Percentiles rank a stretch among this genome's conserved stretches.
Conservation (phyloP, 768 basidiomycete species). For the Tricholoma hemisulphureum region DNA sequence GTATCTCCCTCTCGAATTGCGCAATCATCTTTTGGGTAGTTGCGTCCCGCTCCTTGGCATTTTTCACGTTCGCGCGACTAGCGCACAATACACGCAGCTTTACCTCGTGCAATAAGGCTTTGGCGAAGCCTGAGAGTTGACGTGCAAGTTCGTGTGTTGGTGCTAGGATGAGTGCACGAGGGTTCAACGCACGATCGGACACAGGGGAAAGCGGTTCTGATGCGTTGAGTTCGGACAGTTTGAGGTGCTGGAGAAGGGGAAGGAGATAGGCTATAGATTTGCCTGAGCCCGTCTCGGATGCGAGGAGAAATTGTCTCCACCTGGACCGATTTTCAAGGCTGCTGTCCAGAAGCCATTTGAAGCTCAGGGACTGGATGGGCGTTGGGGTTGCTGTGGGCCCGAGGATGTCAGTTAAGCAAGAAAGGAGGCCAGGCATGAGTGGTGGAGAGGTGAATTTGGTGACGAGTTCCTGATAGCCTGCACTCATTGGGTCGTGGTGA, state of each 20-base stretch:
- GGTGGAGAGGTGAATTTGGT: constrained; percentile 65
- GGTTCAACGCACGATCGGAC: constrained; percentile 44
- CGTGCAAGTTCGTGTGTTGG: constrained; percentile 89
- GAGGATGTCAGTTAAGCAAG: constrained; percentile 55
- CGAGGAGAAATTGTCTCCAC: constrained; percentile 63
- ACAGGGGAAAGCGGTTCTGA: constrained; percentile 6
- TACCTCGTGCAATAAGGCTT: constrained; percentile 67
- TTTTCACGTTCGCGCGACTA: constrained; percentile 56
- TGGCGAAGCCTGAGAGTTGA: constrained; percentile 74
- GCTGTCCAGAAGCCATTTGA: constrained; percentile 58
- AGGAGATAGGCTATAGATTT: constrained; percentile 91
- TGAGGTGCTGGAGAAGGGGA: constrained; percentile 78
- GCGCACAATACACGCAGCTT: constrained; percentile 77
- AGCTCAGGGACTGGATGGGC: constrained; percentile 72
- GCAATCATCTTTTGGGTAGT: constrained; percentile 53
- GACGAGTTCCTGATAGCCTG: constrained; percentile 20
- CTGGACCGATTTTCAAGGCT: constrained; percentile 17
- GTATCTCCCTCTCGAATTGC: constrained; percentile 26
- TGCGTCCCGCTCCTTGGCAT: constrained; percentile 24
- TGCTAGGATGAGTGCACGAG: constrained; percentile 77
- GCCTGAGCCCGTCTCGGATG: constrained; percentile 88
- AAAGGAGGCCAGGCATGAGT: constrained; percentile 61
- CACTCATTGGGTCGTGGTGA: neutral
- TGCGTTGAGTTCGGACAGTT: constrained; percentile 51
- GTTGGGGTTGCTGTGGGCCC: constrained; percentile 62